A percentile compares a stretch with the other conserved stretches of the same genome.
These are phyloP conservation scores for Psilocybe tampanensis DNA, from an alignment of 768 basidiomycete genomes.

Conservation along the genomic window DNA sequence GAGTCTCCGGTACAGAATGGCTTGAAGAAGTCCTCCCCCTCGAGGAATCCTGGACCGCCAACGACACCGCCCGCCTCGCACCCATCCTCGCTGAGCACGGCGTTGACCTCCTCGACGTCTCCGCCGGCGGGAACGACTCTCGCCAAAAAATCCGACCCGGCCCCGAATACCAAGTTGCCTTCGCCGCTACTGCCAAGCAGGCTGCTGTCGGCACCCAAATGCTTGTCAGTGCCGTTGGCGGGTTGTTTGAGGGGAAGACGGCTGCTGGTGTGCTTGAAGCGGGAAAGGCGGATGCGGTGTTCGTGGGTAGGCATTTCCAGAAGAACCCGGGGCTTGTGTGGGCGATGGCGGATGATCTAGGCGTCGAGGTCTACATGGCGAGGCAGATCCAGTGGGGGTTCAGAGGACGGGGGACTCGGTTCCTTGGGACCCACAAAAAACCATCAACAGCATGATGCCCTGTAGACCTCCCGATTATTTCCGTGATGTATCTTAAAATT, in stretches of 20 bases:
- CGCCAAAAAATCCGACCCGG: conserved; percentile 38
- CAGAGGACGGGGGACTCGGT: conserved; percentile 31
- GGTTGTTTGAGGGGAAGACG: conserved; percentile 54
- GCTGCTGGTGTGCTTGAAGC: conserved; percentile 61
- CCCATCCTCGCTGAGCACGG: conserved; percentile 62
- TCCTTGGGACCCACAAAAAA: neutral
- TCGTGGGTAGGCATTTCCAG: conserved; percentile 57
- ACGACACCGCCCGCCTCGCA: conserved; percentile 68
- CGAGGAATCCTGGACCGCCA: conserved; percentile 65
- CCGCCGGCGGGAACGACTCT: conserved; percentile 59
- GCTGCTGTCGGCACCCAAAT: conserved; percentile 38
- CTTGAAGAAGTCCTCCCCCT: conserved; percentile 58
- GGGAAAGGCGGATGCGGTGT: conserved; percentile 60
- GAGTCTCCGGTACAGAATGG: conserved; percentile 78
- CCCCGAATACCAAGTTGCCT: conserved; percentile 56
- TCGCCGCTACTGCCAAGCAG: conserved; percentile 55
- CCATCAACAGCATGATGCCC: no score
- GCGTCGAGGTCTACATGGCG: conserved; percentile 45
- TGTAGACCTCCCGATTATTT: no score
- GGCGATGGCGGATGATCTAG: conserved; percentile 59
- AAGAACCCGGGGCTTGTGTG: conserved; percentile 58
- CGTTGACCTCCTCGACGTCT: conserved; percentile 77
- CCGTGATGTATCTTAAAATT: no score
- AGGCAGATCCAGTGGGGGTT: conserved; percentile 62
- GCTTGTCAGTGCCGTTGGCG: conserved; percentile 52